These are phyloP conservation scores for Cinnamomum micranthum DNA, from an alignment of 164 flowering plant genomes.

Conservation along the genomic window DNA sequence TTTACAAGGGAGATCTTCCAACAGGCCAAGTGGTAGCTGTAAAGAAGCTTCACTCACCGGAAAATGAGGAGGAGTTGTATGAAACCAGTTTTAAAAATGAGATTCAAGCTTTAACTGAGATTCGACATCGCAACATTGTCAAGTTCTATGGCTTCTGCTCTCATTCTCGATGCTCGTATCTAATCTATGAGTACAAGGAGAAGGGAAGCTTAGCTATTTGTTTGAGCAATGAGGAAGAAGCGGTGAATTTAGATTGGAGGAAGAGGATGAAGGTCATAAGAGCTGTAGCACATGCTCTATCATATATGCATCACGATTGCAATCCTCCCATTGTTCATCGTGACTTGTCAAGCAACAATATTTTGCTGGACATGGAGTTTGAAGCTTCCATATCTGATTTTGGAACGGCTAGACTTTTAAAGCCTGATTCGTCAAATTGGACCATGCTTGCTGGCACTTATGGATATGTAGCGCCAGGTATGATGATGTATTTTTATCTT, in stretches of 20 bases:
- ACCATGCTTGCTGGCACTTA: neutral
- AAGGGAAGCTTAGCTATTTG: neutral
- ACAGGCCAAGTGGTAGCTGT: neutral
- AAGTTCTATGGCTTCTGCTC: neutral
- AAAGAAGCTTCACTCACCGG: neutral
- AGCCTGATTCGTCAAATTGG: conserved; percentile 6
- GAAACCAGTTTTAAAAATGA: neutral
- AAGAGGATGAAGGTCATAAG: neutral
- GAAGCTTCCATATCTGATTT: neutral
- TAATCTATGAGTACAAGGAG: neutral
- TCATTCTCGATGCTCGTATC: neutral
- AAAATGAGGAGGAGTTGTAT: neutral
- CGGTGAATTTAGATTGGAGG: neutral
- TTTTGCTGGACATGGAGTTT: neutral
- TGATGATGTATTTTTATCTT: neutral
- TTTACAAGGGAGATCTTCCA: neutral
- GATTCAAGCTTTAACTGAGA: neutral
- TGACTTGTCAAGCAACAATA: neutral
- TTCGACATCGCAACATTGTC: neutral
- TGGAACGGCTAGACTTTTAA: neutral
- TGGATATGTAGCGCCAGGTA: neutral
- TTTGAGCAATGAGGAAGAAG: neutral
- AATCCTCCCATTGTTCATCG: neutral
- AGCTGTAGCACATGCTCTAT: neutral
- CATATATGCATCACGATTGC: neutral